phyloP scores from a whole-genome alignment of 2,329 filamentous ascomycete genomes.

The Colletotrichum endophyticum region DNA sequence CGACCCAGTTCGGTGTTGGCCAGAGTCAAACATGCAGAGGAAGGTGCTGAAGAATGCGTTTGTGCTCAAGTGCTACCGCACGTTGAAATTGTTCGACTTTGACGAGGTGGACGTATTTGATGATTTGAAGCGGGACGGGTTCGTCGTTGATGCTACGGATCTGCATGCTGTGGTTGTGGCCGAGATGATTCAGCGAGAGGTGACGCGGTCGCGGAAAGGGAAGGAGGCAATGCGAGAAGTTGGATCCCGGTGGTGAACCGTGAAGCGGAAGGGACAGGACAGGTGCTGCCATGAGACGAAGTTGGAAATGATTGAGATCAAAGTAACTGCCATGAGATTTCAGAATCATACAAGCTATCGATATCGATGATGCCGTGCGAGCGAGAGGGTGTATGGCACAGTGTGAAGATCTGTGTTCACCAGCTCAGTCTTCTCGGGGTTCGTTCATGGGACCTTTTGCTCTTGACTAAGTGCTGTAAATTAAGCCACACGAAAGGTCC shows the following conservation, averaged over 20 bases:
- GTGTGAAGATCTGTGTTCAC: not conserved
- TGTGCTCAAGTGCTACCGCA: not conserved
- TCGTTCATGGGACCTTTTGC: not conserved
- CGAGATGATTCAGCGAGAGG: not conserved
- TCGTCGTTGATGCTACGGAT: not conserved
- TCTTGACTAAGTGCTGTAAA: not conserved
- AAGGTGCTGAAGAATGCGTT: not conserved
- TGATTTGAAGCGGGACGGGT: not conserved
- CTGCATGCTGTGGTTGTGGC: not conserved
- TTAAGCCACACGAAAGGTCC: fast-evolving
- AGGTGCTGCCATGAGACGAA: fast-evolving
- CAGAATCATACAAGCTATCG: not conserved
- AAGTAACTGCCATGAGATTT: not conserved
- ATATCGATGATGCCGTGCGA: fast-evolving
- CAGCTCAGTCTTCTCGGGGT: too few species aligned
- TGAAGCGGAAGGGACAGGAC: not conserved
- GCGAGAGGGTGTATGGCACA: not conserved
- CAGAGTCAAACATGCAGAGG: not conserved
- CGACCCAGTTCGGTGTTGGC: not conserved
- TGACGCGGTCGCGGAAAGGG: not conserved
- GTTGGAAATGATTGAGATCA: not conserved
- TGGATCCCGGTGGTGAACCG: not conserved
- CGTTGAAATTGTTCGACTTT: not conserved
- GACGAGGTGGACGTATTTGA: fast-evolving
- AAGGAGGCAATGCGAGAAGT: not conserved